Conservation (phyloP, 1,284 basidiomycete species). For the Ustilago trichophora region DNA sequence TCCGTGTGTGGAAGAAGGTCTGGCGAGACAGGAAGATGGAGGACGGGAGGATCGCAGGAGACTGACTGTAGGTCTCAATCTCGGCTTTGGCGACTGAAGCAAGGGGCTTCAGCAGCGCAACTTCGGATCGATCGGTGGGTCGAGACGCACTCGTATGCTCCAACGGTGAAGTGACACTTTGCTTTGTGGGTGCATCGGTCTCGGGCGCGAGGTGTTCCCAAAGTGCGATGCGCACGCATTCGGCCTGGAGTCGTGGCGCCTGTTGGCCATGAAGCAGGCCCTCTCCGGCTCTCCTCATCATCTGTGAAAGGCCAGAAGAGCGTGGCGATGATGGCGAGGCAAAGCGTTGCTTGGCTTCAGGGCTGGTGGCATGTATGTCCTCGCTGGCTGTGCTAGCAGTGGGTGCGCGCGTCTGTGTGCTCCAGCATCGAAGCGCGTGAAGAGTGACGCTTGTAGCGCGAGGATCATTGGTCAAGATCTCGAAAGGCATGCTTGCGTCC, state of each 20-base stretch:
- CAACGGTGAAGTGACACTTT: constrained; percentile 2
- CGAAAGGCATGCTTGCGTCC: constrained; percentile 16
- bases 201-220: constrained; percentile 30
- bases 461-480: constrained; percentile 28
- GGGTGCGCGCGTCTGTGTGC: constrained; percentile 11
- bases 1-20: constrained; percentile 35
- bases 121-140: not conserved
- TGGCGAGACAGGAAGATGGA: constrained; percentile 45
- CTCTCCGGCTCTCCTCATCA: constrained; percentile 41
- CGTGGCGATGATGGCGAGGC: constrained; percentile 17
- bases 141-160: not conserved
- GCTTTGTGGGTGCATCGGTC: constrained; percentile 6
- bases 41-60: constrained; percentile 30
- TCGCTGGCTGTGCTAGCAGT: constrained; percentile 1
- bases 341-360: constrained; percentile 7
- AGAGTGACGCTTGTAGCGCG: constrained; percentile 20
- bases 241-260: constrained; percentile 20
- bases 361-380: constrained; percentile 1
- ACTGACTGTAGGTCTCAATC: constrained; percentile 48
- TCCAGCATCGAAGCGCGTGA: constrained; percentile 30
- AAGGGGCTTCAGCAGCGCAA: not conserved
- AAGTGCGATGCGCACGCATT: constrained; percentile 22
- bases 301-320: constrained; percentile 36
- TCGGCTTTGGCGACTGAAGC: constrained; percentile 38
- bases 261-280: constrained; percentile 19